Percentiles rank a stretch among this genome's conserved stretches.
Conservation (phyloP, 2,329 filamentous ascomycete genomes). For the Epichloe hybrida region DNA sequence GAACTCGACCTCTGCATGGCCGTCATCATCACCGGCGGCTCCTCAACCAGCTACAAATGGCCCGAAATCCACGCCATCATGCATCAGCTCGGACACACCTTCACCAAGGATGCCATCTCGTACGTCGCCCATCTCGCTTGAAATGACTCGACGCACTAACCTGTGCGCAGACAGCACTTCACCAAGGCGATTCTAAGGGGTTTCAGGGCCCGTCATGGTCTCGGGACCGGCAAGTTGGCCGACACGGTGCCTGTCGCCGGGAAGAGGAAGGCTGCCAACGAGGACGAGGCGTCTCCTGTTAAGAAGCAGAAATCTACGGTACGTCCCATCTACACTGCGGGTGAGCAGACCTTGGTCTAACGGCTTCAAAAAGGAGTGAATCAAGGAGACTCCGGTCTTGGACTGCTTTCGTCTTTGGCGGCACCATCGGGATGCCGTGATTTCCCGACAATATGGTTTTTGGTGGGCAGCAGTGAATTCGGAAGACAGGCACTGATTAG, state of each 20-base stretch:
- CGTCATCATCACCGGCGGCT: slow-evolving; percentile 14
- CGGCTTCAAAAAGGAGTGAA: too few species aligned
- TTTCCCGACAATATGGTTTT: too few species aligned
- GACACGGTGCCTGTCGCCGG: slow-evolving; percentile 8
- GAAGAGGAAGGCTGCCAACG: not conserved
- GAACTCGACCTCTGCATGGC: slow-evolving; percentile 26
- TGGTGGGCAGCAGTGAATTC: too few species aligned
- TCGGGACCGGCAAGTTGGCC: not conserved
- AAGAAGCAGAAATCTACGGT: not conserved
- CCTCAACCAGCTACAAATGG: slow-evolving; percentile 21
- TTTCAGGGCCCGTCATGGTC: slow-evolving; percentile 18
- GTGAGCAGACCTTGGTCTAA: too few species aligned
- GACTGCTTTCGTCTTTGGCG: too few species aligned
- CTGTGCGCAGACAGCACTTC: slow-evolving; percentile 23
- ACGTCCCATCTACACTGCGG: not conserved
- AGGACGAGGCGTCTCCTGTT: not conserved
- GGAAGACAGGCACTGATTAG: too few species aligned
- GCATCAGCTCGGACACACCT: slow-evolving; percentile 19
- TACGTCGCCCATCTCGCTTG: slow-evolving; percentile 11
- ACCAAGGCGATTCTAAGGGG: slow-evolving; percentile 24
- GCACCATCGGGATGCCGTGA: too few species aligned
- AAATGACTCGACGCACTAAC: not conserved
- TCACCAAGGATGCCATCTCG: slow-evolving; percentile 26
- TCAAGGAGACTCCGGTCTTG: too few species aligned
- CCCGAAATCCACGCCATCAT: slow-evolving; percentile 18